These are phyloP conservation scores for Lipomyces spencermartinsiae DNA, from an alignment of 805 yeast genomes.

Conservation along the genomic window DNA sequence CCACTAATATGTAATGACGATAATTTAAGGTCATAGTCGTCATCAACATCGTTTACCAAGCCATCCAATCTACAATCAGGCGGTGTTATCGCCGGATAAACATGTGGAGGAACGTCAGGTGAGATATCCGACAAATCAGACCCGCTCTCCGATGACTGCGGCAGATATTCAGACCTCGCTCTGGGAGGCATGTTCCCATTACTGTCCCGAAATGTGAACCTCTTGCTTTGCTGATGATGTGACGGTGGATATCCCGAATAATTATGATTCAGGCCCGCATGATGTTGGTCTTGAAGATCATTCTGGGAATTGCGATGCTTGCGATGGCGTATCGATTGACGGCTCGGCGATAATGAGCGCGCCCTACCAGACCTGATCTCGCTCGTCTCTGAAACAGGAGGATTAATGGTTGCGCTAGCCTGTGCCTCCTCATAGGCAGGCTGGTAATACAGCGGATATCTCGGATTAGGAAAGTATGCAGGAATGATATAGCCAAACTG, in stretches of 20 bases:
- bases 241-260: background rate
- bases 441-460: background rate
- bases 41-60: background rate
- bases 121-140: conserved; percentile 35
- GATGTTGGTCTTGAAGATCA: background rate
- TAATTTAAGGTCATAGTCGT: background rate
- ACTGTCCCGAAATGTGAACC: background rate
- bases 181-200: background rate
- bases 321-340: conserved; percentile 21
- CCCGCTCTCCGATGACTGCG: conserved; percentile 27
- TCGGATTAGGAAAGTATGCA: conserved; percentile 1
- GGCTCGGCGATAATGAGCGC: conserved; percentile 14
- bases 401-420: background rate
- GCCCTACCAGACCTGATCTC: background rate
- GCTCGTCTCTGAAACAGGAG: background rate
- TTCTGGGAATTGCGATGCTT: conserved; percentile 16
- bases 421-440: background rate
- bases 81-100: conserved; percentile 25
- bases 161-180: background rate
- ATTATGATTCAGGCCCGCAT: background rate
- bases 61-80: conserved; percentile 29
- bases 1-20: conserved; percentile 9
- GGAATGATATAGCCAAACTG: conserved; percentile 12
- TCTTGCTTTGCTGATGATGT: background rate
- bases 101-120: conserved; percentile 29